Evolutionary conservation across 495 filamentous ascomycete genomes (phyloP).

Genomic region (Aspergillus bertholletiae): DNA sequence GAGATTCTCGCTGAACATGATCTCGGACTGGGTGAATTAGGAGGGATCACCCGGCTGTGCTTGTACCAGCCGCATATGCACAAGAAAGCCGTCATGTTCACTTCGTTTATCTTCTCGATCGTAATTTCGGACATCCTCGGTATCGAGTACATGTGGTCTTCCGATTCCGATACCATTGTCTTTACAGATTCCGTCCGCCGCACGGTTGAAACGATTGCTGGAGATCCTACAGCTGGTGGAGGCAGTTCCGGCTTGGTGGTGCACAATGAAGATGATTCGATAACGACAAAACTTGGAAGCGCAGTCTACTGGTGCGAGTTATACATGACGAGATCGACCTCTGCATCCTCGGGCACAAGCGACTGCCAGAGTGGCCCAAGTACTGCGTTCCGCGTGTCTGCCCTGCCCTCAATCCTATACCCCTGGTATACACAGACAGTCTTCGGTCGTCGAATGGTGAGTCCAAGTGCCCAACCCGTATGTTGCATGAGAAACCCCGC

Average conservation of each 20-base stretch:
- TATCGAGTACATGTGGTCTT: slow-evolving; percentile 32
- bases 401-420: slow-evolving; percentile 26
- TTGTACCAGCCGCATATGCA: slow-evolving; percentile 30
- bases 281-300: slow-evolving; percentile 24
- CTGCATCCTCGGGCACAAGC: slow-evolving; percentile 22
- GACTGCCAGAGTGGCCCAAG: slow-evolving; percentile 33
- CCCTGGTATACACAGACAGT: slow-evolving; percentile 31
- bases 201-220: slow-evolving; percentile 27
- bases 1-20: slow-evolving; percentile 20
- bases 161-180: slow-evolving; percentile 32
- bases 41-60: slow-evolving; percentile 20
- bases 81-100: slow-evolving; percentile 35
- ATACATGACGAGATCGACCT: slow-evolving; percentile 24
- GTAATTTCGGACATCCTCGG: slow-evolving; percentile 27
- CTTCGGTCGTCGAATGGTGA: slow-evolving; percentile 24
- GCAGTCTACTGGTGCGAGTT: slow-evolving; percentile 32
- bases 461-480: background rate
- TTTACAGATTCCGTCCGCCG: slow-evolving; percentile 21
- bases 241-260: slow-evolving; percentile 27
- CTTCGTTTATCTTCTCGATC: slow-evolving; percentile 30
- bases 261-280: slow-evolving; percentile 25
- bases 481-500: background rate
- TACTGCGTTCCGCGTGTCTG: slow-evolving; percentile 24
- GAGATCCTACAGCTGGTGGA: slow-evolving; percentile 25
- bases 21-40: slow-evolving; percentile 12